Conservation (phyloP, 2,329 filamentous ascomycete genomes). For the Calonectria pseudoturangicola region DNA sequence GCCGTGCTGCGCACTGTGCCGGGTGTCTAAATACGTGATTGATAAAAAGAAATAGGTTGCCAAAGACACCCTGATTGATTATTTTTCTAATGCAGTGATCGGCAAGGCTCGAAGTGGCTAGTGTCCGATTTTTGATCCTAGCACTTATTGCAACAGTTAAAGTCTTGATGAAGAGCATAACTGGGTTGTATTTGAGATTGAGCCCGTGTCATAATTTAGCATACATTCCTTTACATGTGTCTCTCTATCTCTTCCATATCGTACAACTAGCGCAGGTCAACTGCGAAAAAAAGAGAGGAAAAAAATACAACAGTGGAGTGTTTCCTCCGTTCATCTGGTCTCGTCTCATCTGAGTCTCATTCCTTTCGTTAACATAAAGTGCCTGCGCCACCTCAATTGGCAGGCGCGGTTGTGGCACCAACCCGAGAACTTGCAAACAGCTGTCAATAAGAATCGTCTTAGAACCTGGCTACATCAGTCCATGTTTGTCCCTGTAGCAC, state of each 20-base stretch:
- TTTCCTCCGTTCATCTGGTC: background rate
- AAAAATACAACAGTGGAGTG: background rate
- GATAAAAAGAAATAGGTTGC: too few relatives aligned
- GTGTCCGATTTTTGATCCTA: too few relatives aligned
- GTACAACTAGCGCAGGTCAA: background rate
- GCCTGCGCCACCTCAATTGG: background rate
- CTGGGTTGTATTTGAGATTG: too few relatives aligned
- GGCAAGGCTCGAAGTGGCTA: too few relatives aligned
- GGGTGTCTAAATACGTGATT: background rate
- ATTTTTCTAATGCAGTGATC: background rate
- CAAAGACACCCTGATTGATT: background rate
- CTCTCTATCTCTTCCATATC: slow-evolving; percentile 2
- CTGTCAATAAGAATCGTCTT: slow-evolving; percentile 15
- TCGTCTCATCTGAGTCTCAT: background rate
- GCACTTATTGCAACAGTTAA: too few relatives aligned
- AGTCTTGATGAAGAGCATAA: too few relatives aligned
- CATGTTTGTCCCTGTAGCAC: slow-evolving; percentile 63
- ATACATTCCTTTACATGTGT: too few relatives aligned
- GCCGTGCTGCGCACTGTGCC: slow-evolving; percentile 40
- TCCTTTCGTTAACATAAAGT: background rate
- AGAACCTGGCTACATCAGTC: slow-evolving; percentile 60
- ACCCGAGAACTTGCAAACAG: background rate
- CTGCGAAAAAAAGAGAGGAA: background rate
- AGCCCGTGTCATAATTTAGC: background rate
- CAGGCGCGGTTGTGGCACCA: background rate